Evolutionary conservation across 164 flowering plant species (phyloP), one percentile per base, ranked within the genome.

Genomic region (Umbilicus rupestris): DNA sequence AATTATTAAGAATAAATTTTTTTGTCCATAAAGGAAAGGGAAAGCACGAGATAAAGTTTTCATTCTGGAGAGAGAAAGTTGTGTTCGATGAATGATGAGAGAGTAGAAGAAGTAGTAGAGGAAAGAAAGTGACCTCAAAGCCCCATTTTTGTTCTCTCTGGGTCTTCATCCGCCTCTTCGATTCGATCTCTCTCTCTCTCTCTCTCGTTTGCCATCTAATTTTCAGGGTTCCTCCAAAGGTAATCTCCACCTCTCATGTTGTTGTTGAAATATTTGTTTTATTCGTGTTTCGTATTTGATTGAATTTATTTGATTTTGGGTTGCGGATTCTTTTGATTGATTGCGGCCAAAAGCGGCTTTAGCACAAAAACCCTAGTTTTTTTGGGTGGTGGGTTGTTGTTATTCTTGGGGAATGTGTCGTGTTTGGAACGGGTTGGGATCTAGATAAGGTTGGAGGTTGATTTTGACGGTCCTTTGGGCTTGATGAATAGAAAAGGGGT

Each of bases 61-160:
- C 60, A 22, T 24, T 22, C 28, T 55, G 30, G 60, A 20, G 60
- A 55, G 45, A 63, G 26, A 63, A n/a, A 55, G 60, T 55, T 55
- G 16, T 11, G 60, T 28, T 52, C 2, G 24, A 12, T 41, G 33
- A 55, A n/a, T n/a, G 55, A 49, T n/a, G 60, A 55, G 33, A 55
- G 33, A 35, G 16, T 19, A 62, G 46, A 37, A 17, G 30, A 24
- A 55, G 60, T 3, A 28, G 60, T 28, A 28, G 60, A 55, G 60
- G 60, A 55, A 55, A 55, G 60, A 55, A 26, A 55, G 60, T 55
- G 60, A 28, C 60, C 60, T 55, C 33, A 28, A 55, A 55, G 12
- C 60, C 15, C 60, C 60, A 12, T 22, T 24, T 24, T 52, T 52
- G 29, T 52, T 24, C 5, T 47, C 52, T n/a, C 55, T 49, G 10